These are phyloP conservation scores for Exophiala dermatitidis DNA, from an alignment of 2,329 filamentous ascomycete genomes.

Conservation along the genomic window DNA sequence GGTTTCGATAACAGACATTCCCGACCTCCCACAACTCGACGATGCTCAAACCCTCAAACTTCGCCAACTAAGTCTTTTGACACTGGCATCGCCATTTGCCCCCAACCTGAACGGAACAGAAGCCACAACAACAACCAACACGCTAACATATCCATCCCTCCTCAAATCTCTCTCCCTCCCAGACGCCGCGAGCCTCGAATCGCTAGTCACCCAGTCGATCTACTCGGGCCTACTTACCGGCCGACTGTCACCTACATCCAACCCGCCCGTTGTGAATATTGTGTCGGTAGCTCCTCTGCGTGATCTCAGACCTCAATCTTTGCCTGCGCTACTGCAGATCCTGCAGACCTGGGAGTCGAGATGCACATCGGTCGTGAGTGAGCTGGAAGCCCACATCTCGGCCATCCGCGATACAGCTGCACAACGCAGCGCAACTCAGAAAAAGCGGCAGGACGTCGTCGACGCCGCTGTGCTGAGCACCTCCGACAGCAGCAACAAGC, in stretches of 20 bases:
- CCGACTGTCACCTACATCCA: conserved; percentile 81
- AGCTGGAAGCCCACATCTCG: conserved; percentile 68
- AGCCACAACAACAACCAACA: conserved; percentile 36
- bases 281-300: conserved; percentile 76
- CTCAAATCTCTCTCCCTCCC: conserved; percentile 60
- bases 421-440: conserved; percentile 46
- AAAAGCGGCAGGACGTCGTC: conserved; percentile 44
- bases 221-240: conserved; percentile 77
- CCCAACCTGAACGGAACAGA: not conserved
- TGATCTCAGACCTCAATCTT: conserved; percentile 67
- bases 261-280: conserved; percentile 65
- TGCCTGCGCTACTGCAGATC: conserved; percentile 60
- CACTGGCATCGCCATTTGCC: conserved; percentile 54
- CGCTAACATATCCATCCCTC: conserved; percentile 67
- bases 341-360: conserved; percentile 71
- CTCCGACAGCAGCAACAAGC: too few species aligned
- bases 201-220: conserved; percentile 76
- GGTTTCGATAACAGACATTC: conserved; percentile 34
- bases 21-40: conserved; percentile 63
- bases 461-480: conserved; percentile 43
- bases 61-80: conserved; percentile 79
- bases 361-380: conserved; percentile 64
- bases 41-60: conserved; percentile 74
- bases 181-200: conserved; percentile 66
- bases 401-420: conserved; percentile 55